Conservation (phyloP, 2,329 filamentous ascomycete species). For the Orbilia quercus region DNA sequence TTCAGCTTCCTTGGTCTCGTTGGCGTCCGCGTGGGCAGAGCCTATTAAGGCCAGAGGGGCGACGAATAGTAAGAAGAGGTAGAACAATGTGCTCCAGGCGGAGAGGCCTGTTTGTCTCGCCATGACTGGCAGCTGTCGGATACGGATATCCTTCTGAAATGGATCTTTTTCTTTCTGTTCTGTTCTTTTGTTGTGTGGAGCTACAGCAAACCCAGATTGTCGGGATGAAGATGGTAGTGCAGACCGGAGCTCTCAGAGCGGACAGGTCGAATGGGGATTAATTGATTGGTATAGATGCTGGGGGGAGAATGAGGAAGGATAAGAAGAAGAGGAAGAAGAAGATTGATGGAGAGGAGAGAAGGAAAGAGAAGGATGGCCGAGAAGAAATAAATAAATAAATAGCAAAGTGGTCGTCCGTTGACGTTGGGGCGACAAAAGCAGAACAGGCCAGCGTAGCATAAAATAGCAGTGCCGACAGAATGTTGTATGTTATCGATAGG, state of each 20-base stretch:
- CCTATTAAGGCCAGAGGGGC: constrained; percentile 86
- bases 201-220: no score
- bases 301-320: no score
- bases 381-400: constrained; percentile 54
- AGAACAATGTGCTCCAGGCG: constrained; percentile 86
- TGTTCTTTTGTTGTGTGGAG: no score
- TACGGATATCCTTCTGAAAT: constrained; percentile 34
- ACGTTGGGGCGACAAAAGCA: background rate
- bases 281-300: no score
- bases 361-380: constrained; percentile 60
- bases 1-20: constrained; percentile 71
- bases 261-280: constrained; percentile 55
- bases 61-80: constrained; percentile 87
- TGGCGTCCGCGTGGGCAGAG: constrained; percentile 75
- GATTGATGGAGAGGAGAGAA: constrained; percentile 30
- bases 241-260: constrained; percentile 60
- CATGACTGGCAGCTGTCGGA: constrained; percentile 66
- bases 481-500: constrained; percentile 26
- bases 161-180: constrained; percentile 6
- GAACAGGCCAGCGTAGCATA: constrained; percentile 57
- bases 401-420: constrained; percentile 23
- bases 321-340: constrained; percentile 56
- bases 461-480: constrained; percentile 31
- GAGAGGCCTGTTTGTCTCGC: constrained; percentile 71
- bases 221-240: constrained; percentile 58